Percentiles rank a stretch among this genome's conserved stretches.
Evolutionary conservation across 805 yeast genomes (phyloP).

Genomic region (Ogataea naganishii): DNA sequence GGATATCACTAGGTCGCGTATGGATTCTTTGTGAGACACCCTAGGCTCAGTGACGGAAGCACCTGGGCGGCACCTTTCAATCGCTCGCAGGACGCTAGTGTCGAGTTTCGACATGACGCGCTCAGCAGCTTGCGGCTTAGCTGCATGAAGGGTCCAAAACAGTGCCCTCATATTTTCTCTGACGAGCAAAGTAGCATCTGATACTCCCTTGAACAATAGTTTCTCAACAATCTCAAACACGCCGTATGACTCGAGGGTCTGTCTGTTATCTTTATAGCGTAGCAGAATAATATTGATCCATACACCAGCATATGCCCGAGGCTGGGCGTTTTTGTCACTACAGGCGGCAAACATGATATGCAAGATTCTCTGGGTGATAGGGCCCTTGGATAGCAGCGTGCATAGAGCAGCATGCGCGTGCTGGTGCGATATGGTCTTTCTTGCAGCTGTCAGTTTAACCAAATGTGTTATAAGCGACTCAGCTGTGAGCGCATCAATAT

Average conservation of each 20-base stretch:
- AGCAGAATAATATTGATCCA: slow-evolving; percentile 62
- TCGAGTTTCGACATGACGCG: slow-evolving; percentile 29
- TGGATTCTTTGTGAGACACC: slow-evolving; percentile 31
- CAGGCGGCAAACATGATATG: slow-evolving; percentile 42
- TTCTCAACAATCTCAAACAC: slow-evolving; percentile 38
- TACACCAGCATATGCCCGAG: slow-evolving; percentile 58
- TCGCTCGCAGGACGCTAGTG: slow-evolving; percentile 40
- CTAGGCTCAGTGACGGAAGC: slow-evolving; percentile 7
- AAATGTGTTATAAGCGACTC: slow-evolving; percentile 43
- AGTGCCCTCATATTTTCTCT: slow-evolving; percentile 66
- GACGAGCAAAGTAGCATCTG: slow-evolving; percentile 76
- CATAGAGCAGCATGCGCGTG: slow-evolving; percentile 49
- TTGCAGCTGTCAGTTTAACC: slow-evolving; percentile 44
- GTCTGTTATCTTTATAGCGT: slow-evolving; percentile 32
- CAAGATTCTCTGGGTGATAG: slow-evolving; percentile 43
- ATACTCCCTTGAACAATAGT: slow-evolving; percentile 49
- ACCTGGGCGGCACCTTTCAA: slow-evolving; percentile 51
- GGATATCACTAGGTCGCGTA: slow-evolving; percentile 38
- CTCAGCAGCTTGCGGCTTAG: slow-evolving; percentile 47
- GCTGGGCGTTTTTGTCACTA: slow-evolving; percentile 62
- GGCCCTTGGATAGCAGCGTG: slow-evolving; percentile 45
- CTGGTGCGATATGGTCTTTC: slow-evolving; percentile 56
- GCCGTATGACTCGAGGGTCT: slow-evolving; percentile 20
- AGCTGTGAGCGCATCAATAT: slow-evolving; percentile 34
- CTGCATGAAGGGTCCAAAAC: slow-evolving; percentile 58